A percentile compares a stretch with the other conserved stretches of the same genome.
Conservation (phyloP, 768 basidiomycete species). For the Mycena polygramma region DNA sequence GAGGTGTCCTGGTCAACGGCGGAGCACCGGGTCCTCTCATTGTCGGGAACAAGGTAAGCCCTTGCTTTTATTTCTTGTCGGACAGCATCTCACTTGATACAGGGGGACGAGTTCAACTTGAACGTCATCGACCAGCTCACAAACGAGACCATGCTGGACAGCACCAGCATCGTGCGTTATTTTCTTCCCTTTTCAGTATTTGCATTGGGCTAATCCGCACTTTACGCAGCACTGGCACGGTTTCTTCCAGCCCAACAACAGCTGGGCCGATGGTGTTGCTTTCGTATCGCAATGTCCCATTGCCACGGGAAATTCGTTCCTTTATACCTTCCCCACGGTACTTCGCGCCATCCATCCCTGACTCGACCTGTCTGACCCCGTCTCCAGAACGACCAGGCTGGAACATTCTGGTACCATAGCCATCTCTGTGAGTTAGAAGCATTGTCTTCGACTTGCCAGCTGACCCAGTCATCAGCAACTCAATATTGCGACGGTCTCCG, state of each 20-base stretch:
- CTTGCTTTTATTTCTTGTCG: background rate
- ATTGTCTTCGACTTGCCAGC: too few species aligned
- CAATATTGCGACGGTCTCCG: constrained; percentile 63
- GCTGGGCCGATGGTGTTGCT: constrained; percentile 52
- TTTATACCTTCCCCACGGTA: constrained; percentile 21
- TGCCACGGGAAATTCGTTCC: constrained; percentile 33
- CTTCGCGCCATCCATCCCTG: background rate
- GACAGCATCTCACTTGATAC: background rate
- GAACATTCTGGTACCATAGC: constrained; percentile 29
- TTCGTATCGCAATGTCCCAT: constrained; percentile 55
- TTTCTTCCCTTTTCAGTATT: background rate
- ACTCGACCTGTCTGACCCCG: constrained; percentile 33
- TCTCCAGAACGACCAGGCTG: constrained; percentile 51
- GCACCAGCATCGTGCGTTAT: constrained; percentile 41
- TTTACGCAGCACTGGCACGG: constrained; percentile 56
- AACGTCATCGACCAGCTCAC: constrained; percentile 54
- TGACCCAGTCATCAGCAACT: constrained; percentile 29
- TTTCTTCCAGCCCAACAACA: constrained; percentile 47
- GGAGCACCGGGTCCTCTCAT: constrained; percentile 61
- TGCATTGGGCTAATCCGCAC: background rate
- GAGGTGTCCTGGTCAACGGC: constrained; percentile 12
- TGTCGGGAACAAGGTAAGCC: constrained; percentile 29
- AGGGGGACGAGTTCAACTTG: constrained; percentile 49
- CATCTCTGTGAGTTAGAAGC: constrained; percentile 8
- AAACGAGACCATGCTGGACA: constrained; percentile 53